Evolutionary conservation across 768 basidiomycete species (phyloP), one percentile per base, ranked within the genome.

Genomic region (Podaxis mareebaensis): DNA sequence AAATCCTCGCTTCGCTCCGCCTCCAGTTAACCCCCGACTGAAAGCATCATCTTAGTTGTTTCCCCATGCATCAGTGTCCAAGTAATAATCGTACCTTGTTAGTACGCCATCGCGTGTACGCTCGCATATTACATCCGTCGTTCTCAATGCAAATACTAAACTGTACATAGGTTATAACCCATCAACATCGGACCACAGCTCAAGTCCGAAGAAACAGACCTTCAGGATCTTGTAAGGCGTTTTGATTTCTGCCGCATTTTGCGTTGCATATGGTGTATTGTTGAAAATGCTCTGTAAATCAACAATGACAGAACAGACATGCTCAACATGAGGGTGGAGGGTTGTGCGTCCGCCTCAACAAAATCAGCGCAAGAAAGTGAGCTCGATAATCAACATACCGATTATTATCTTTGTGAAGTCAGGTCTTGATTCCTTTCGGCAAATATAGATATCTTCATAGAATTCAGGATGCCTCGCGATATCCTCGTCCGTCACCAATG

Each of bases 61-160:
- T 17, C 7, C 7, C n/a, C n/a, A 10, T 6, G 17, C 2, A 8
- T 7, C 7, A 46, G 3, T 20, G 42, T 46, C 20, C 7, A 20
- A 20, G 44, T 20, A n/a, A 20, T 46, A n/a, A 20, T 44, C 13
- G n/a, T 44, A 46, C 26, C 56, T 57, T 36, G n/a, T 30, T 53
- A 17, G n/a, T 30, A 48, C 33, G 33, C 60, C 60, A 61, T 11
- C 52, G 36, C 10, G 53, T 17, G 38, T 40, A 53, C 8, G 60
- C 60, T 33, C 40, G 53, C 12, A 61, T 30, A 20, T 61, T 53
- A 3, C 22, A 17, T 42, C 53, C 60, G n/a, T 53, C 60, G 20
- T 38, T 38, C 13, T 40, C 36, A 24, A 61, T 61, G 22, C 60
- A 61, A 2, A 61, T 53, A 53, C 6, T 30, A 24, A 61, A 61